Evolutionary conservation across 2,329 filamentous ascomycete genomes (phyloP).

Genomic region (Hysterium pulicare): DNA sequence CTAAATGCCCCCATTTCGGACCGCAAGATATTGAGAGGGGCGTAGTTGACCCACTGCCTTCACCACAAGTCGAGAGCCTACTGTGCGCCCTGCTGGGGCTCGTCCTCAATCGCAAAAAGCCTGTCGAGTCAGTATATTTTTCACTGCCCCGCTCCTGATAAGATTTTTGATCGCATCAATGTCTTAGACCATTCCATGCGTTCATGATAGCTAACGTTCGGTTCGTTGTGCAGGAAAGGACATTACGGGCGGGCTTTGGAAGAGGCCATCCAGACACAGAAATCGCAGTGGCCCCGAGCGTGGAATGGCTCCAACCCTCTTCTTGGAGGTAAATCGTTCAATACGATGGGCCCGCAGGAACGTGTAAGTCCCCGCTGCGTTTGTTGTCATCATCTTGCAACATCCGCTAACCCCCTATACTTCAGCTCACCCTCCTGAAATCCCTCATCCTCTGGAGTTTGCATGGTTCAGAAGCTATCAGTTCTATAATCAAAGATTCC

Average conservation of each 20-base stretch:
- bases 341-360: slow-evolving; percentile 75
- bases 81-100: slow-evolving; percentile 85
- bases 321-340: slow-evolving; percentile 75
- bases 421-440: slow-evolving; percentile 75
- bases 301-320: slow-evolving; percentile 86
- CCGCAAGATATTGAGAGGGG: slow-evolving; percentile 93
- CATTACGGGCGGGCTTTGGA: slow-evolving; percentile 93
- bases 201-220: no score
- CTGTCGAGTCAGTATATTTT: slow-evolving; percentile 90
- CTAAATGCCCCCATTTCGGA: slow-evolving; percentile 83
- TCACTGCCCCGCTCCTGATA: slow-evolving; percentile 13
- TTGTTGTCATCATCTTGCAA: slow-evolving; percentile 1
- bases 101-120: slow-evolving; percentile 94
- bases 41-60: slow-evolving; percentile 71
- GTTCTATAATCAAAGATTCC: slow-evolving; percentile 75
- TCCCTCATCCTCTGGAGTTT: slow-evolving; percentile 86
- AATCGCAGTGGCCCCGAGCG: slow-evolving; percentile 78
- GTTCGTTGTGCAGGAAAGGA: slow-evolving; percentile 61
- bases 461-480: slow-evolving; percentile 80
- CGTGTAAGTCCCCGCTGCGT: slow-evolving; percentile 57
- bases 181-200: no score
- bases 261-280: slow-evolving; percentile 82
- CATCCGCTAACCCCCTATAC: slow-evolving; percentile 17
- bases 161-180: slow-evolving; percentile 19
- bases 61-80: slow-evolving; percentile 81